Percentiles rank a stretch among this genome's conserved stretches.
Evolutionary conservation across 495 filamentous ascomycete genomes (phyloP).

Genomic region (Trypethelium eluteriae): DNA sequence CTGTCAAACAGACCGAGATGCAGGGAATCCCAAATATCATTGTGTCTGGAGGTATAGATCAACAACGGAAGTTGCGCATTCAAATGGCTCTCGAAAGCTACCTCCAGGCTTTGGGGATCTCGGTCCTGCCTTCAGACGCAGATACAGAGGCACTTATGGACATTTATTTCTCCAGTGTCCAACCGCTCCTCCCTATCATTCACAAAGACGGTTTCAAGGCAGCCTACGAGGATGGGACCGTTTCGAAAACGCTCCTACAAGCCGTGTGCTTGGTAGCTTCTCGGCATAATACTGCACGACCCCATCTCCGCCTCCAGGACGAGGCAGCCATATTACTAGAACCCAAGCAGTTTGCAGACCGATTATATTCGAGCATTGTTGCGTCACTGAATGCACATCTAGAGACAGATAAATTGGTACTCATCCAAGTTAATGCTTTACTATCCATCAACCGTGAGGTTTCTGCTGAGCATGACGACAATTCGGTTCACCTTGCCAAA

Average conservation of each 20-base stretch:
- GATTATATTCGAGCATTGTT: slow-evolving; percentile 29
- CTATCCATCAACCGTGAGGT: slow-evolving; percentile 46
- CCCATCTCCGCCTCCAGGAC: slow-evolving; percentile 26
- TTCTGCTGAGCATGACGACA: slow-evolving; percentile 35
- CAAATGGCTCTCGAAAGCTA: slow-evolving; percentile 25
- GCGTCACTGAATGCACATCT: slow-evolving; percentile 28
- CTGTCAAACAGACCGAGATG: not conserved
- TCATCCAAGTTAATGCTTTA: slow-evolving; percentile 36
- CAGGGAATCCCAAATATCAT: not conserved
- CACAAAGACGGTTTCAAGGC: slow-evolving; percentile 28
- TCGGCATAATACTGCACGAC: slow-evolving; percentile 28
- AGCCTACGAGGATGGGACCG: slow-evolving; percentile 20
- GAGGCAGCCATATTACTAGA: slow-evolving; percentile 20
- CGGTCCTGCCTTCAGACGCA: slow-evolving; percentile 20
- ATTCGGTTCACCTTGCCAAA: slow-evolving; percentile 38
- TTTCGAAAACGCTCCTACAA: slow-evolving; percentile 29
- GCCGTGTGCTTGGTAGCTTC: slow-evolving; percentile 36
- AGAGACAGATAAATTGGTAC: slow-evolving; percentile 31
- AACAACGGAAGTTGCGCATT: slow-evolving; percentile 8
- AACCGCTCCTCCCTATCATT: slow-evolving; percentile 34
- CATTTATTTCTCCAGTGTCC: slow-evolving; percentile 33
- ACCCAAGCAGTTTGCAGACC: slow-evolving; percentile 33
- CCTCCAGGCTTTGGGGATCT: slow-evolving; percentile 27
- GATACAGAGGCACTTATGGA: slow-evolving; percentile 29
- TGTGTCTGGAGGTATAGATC: slow-evolving; percentile 8